Evolutionary conservation across 2,329 filamentous ascomycete species (phyloP), one percentile per base, ranked within the genome.

Genomic region (Ophiobolus disseminans): DNA sequence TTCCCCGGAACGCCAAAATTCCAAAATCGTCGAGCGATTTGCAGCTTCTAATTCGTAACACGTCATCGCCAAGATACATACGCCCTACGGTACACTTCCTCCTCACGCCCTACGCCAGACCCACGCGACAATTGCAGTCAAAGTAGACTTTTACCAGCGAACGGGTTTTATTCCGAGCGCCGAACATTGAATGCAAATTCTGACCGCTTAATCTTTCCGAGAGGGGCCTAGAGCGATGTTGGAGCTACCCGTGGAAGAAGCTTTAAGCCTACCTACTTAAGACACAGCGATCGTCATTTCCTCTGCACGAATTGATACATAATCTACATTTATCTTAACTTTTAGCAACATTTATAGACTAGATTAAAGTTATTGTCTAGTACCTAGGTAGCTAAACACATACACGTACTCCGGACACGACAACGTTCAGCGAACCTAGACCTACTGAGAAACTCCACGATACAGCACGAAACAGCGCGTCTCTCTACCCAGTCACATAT

Each of bases 371-470:
- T n/a, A 28, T n/a, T 10, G 9, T 5, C n/a, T n/a, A n/a, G n/a
- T 28, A 28, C 25, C n/a, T 3, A 5, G n/a, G 25, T 28, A n/a
- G 9, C n/a, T 9, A 9, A 10, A 28, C n/a, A 28, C 25, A 28
- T 28, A 28, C 10, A 28, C 25, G 25, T 28, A 3, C n/a, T 28
- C 25, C 5, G 25, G 25, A 28, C n/a, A 28, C 25, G 25, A 3
- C 10, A 5, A 28, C 25, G 2, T n/a, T 28, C 25, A 5, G 25
- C 5, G 25, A 28, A 28, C 25, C 5, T 28, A 28, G 25, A 10
- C 9, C n/a, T 3, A 63, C 79, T 0, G 34, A 22, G 17, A 20
- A 37, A 16, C 4, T 3, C 13, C 6, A 6, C 19, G 20, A 21
- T 9, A 6, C 19, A 22, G 34, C 34, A 21, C 9, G 7, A 10